Percentiles rank a stretch among this genome's conserved stretches.
Conservation (phyloP, 1,284 basidiomycete species). For the Puccinia coronata region DNA sequence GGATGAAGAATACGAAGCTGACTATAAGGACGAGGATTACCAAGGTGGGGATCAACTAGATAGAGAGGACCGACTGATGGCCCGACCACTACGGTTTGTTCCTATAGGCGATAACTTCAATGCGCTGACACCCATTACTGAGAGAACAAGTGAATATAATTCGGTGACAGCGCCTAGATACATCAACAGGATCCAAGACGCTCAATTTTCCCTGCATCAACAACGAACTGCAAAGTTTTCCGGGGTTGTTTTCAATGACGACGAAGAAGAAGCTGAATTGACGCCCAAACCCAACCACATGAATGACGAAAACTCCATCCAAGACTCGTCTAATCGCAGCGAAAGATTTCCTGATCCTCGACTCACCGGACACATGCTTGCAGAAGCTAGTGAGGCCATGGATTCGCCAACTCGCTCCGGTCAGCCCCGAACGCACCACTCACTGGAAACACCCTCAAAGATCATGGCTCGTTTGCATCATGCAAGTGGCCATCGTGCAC, state of each 20-base stretch:
- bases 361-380: background rate
- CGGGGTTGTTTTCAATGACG: constrained; percentile 49
- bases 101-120: constrained; percentile 62
- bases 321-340: constrained; percentile 53
- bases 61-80: constrained; percentile 6
- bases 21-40: constrained; percentile 22
- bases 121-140: constrained; percentile 92
- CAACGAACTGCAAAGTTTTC: constrained; percentile 33
- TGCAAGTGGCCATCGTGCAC: background rate
- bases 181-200: constrained; percentile 21
- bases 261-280: constrained; percentile 57
- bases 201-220: background rate
- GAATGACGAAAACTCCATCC: constrained; percentile 60
- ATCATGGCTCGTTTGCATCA: constrained; percentile 7
- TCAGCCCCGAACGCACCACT: constrained; percentile 27
- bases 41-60: background rate
- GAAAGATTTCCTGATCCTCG: constrained; percentile 54
- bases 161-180: constrained; percentile 54
- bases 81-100: constrained; percentile 40
- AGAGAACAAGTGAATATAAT: constrained; percentile 83
- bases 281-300: constrained; percentile 27
- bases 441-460: constrained; percentile 39
- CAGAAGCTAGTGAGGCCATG: background rate
- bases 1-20: constrained; percentile 10
- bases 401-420: background rate